phyloP scores from a whole-genome alignment of 2,329 filamentous ascomycete genomes.

The Fusarium fujikuroi region DNA sequence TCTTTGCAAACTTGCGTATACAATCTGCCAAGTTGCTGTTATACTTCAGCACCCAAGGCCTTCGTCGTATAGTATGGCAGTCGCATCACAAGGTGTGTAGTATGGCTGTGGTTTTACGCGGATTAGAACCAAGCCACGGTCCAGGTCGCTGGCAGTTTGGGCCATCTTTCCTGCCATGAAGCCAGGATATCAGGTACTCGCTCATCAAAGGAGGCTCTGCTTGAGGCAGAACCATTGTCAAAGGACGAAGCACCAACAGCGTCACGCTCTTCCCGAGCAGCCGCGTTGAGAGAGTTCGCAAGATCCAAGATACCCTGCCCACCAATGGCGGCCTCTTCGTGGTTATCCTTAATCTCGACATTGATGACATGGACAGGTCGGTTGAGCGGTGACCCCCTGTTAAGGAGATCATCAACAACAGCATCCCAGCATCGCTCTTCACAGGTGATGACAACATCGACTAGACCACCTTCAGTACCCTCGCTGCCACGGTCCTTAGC shows the following conservation, averaged over 20 bases:
- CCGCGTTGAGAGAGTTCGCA: slow-evolving; percentile 84
- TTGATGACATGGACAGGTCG: slow-evolving; percentile 97
- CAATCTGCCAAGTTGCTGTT: background rate
- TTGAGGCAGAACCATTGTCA: slow-evolving; percentile 73
- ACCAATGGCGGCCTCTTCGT: slow-evolving; percentile 92
- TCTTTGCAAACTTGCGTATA: background rate
- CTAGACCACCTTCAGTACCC: slow-evolving; percentile 88
- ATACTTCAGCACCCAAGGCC: background rate
- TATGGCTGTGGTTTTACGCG: background rate
- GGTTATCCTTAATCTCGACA: slow-evolving; percentile 97
- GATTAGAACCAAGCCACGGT: slow-evolving; percentile 90
- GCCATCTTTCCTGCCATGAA: slow-evolving; percentile 95
- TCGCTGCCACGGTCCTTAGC: slow-evolving; percentile 78
- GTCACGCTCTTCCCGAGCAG: slow-evolving; percentile 80
- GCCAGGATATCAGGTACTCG: slow-evolving; percentile 91
- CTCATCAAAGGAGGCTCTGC: slow-evolving; percentile 86
- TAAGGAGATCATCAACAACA: slow-evolving; percentile 91
- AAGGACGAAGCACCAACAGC: slow-evolving; percentile 72
- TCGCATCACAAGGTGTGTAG: background rate
- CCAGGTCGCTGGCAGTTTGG: slow-evolving; percentile 90
- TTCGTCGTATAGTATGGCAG: background rate
- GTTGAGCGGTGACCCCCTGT: slow-evolving; percentile 86
- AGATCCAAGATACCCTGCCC: slow-evolving; percentile 93
- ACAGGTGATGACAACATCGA: slow-evolving; percentile 95
- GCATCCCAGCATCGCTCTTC: slow-evolving; percentile 99